phyloP scores from a whole-genome alignment of 768 basidiomycete genomes.

The Pleurotus cornucopiae region DNA sequence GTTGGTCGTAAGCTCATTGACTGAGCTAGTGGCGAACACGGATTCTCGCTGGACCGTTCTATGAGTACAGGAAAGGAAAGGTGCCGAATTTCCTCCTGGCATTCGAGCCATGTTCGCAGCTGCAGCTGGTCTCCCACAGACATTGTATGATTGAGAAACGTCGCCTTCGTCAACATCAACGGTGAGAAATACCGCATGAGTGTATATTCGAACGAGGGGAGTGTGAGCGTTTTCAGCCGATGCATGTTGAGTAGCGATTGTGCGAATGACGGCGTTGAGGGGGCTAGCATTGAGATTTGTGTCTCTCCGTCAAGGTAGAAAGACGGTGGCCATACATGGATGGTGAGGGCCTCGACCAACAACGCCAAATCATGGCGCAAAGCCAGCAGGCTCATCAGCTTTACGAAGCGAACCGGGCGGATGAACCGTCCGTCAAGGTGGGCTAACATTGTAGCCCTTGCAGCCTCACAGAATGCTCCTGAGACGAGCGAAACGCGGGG shows the following conservation, averaged over 20 bases:
- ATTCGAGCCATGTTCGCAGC: constrained; percentile 19
- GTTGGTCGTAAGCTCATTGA: background rate
- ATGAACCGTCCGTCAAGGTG: constrained; percentile 30
- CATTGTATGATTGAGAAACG: constrained; percentile 30
- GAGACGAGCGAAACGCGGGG: constrained; percentile 27
- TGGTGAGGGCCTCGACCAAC: constrained; percentile 33
- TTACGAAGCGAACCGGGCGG: constrained; percentile 23
- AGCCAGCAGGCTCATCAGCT: constrained; percentile 31
- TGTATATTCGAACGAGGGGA: constrained; percentile 38
- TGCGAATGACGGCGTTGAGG: constrained; percentile 34
- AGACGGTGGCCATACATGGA: constrained; percentile 39
- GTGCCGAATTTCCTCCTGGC: constrained; percentile 11
- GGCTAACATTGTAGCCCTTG: constrained; percentile 27
- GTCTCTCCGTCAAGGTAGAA: constrained; percentile 26
- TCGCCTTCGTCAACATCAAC: constrained; percentile 36
- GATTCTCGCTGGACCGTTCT: constrained; percentile 13
- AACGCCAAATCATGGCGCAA: constrained; percentile 36
- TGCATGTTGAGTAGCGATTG: constrained; percentile 43
- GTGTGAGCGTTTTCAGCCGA: constrained; percentile 32
- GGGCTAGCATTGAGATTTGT: constrained; percentile 28
- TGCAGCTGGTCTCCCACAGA: constrained; percentile 23
- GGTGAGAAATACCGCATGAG: constrained; percentile 41
- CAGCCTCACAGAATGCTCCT: constrained; percentile 26
- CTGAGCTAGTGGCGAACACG: background rate
- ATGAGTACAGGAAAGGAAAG: constrained; percentile 22